Evolutionary conservation across 2,329 filamentous ascomycete genomes (phyloP), one percentile per base, ranked within the genome.

Genomic region (Harringtonia aguacate): DNA sequence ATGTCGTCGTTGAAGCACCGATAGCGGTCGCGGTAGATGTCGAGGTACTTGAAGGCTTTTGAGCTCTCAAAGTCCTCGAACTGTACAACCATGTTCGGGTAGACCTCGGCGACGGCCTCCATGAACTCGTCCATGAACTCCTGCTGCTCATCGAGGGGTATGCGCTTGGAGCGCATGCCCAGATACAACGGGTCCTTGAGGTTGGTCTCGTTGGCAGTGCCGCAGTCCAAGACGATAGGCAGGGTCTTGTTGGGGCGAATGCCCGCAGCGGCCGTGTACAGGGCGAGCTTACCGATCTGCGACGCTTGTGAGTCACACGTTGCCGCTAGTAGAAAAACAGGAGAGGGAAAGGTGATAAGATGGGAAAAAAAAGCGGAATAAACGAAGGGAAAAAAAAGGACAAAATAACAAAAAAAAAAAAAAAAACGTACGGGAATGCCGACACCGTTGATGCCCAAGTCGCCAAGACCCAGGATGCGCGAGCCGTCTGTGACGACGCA

Each of bases 1-100:
- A 98, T 92, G 61, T 98, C 90, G 59, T 97, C 92, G 64, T 97
- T 97, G 78, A 98, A 98, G 74, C 86, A 94, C 64, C 86, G 89
- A 72, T 95, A 90, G 52, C 73, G 77, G 61, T 89, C 73, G 55
- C 86, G 84, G 68, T 97, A 97, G 48, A 87, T 79, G 61, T 92
- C 84, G 34, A 97, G 77, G 57, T 94, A 90, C 50, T 85, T 84
- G 76, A 97, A 98, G 38, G 92, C 90, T 66, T 81, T 81, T 54
- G 78, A 74, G 58, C 90, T 94, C 72, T 97, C 94, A 65, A 95
- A 97, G 60, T 97, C 92, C 63, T 97, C 90, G 56, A 95, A 97
- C 62, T 97, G 92, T 50, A 97, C 86, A 37, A 82, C 64, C 77
- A 74, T 81, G 14, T 73, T 65, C 24, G 75, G 77, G 62, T 67